These are phyloP conservation scores for Metschnikowia vanudenii DNA, from an alignment of 805 yeast genomes.

Conservation along the genomic window DNA sequence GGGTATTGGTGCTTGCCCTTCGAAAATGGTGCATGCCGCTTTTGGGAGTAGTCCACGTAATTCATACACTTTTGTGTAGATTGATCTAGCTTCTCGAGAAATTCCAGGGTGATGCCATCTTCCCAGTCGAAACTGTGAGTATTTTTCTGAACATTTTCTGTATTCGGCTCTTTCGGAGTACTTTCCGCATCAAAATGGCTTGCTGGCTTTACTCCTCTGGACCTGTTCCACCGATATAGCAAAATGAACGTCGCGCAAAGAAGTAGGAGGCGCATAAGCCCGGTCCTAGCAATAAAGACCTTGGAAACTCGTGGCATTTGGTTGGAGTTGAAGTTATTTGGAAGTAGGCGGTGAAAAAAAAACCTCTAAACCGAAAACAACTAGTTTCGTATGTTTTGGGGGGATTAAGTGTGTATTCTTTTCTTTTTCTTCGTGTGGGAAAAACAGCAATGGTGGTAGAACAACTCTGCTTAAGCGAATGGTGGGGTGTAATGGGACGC, in stretches of 20 bases:
- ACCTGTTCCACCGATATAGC: constrained; percentile 2
- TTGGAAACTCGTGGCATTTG: constrained; percentile 1
- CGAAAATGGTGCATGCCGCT: constrained; percentile 55
- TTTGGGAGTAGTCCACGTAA: constrained; percentile 59
- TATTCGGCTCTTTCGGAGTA: no score
- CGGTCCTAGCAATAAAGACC: not conserved
- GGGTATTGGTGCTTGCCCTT: constrained; percentile 58
- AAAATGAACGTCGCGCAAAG: constrained; percentile 1
- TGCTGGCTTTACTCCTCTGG: not conserved
- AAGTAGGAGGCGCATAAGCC: constrained; percentile 1
- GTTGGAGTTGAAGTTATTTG: not conserved
- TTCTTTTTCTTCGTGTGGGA: no score
- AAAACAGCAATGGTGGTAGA: no score
- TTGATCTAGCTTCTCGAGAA: constrained; percentile 22
- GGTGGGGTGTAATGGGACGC: not conserved
- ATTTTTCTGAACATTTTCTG: not conserved
- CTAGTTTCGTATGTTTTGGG: no score
- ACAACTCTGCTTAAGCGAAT: not conserved
- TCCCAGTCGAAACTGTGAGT: constrained; percentile 2
- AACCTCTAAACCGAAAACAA: not conserved
- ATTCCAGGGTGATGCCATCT: constrained; percentile 14
- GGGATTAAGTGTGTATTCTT: no score
- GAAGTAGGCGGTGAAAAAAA: not conserved
- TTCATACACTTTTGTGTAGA: constrained; percentile 47
- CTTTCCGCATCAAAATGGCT: not conserved